Percentiles rank a stretch among this genome's conserved stretches.
Conservation (phyloP, 306 rosid species). For the Cucurbita ficifolia region DNA sequence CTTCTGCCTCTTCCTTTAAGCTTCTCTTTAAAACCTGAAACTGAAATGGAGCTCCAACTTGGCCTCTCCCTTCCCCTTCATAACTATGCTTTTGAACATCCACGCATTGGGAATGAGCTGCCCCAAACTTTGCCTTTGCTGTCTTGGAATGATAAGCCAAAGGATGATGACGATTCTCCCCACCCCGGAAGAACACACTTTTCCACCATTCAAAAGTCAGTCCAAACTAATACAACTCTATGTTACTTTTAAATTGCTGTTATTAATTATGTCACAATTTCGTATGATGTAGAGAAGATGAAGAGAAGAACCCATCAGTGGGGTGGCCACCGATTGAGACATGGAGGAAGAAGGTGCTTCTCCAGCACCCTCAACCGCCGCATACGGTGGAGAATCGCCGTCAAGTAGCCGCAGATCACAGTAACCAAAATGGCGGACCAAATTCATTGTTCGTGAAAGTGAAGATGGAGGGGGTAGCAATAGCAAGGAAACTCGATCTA, state of each 20-base stretch:
- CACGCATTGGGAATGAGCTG: background rate
- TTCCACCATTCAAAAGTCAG: conserved; percentile 29
- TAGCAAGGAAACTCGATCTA: conserved; percentile 51
- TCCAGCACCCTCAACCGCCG: background rate
- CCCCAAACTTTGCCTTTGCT: conserved; percentile 28
- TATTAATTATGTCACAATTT: background rate
- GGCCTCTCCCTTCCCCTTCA: conserved; percentile 30
- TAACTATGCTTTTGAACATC: conserved; percentile 15
- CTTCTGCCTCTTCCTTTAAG: background rate
- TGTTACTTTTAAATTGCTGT: no score
- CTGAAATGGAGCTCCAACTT: conserved; percentile 53
- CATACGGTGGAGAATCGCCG: background rate
- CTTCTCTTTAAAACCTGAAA: background rate
- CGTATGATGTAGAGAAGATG: background rate
- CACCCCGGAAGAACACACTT: conserved; percentile 13
- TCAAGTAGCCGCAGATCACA: background rate
- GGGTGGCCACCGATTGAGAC: conserved; percentile 95
- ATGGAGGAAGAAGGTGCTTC: conserved; percentile 42
- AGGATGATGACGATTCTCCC: conserved; percentile 32
- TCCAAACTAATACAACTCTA: background rate
- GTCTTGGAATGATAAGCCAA: conserved; percentile 50
- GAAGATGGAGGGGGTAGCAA: conserved; percentile 66
- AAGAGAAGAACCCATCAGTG: conserved; percentile 23
- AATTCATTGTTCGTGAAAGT: conserved; percentile 47
- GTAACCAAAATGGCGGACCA: conserved; percentile 15